phyloP scores from a whole-genome alignment of 75 land plant genomes.

The Pseudotsuga menziesii region DNA sequence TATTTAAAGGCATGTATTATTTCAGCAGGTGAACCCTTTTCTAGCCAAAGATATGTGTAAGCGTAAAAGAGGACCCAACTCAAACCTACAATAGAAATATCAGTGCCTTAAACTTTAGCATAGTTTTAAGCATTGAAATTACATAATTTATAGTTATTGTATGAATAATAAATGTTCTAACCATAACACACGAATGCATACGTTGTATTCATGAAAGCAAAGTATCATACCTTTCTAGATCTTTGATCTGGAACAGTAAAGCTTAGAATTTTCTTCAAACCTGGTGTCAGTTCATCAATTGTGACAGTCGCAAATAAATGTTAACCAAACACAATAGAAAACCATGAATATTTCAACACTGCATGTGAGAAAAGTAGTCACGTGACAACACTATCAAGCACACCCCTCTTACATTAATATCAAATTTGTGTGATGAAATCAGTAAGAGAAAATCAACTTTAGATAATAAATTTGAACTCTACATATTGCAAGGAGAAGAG shows the following conservation, averaged over 20 bases:
- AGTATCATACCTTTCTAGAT: constrained; percentile 30
- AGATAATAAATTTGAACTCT: neutral
- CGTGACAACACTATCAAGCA: neutral
- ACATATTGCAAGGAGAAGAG: neutral
- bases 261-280: constrained; percentile 23
- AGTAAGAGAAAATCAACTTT: neutral
- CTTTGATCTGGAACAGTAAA: constrained; percentile 32
- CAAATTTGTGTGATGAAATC: neutral
- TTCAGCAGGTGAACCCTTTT: no score
- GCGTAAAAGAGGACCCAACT: neutral
- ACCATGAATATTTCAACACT: neutral
- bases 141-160: neutral
- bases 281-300: constrained; percentile 33
- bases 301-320: constrained; percentile 28
- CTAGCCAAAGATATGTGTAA: neutral
- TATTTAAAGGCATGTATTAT: no score
- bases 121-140: neutral
- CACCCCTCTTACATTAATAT: neutral
- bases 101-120: neutral
- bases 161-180: neutral
- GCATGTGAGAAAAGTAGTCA: constrained; percentile 5
- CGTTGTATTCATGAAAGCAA: neutral
- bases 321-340: neutral
- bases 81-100: neutral
- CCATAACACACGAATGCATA: neutral